phyloP scores from a whole-genome alignment of 108 stramenopile species.

The Fistulifera pelliculosa region DNA sequence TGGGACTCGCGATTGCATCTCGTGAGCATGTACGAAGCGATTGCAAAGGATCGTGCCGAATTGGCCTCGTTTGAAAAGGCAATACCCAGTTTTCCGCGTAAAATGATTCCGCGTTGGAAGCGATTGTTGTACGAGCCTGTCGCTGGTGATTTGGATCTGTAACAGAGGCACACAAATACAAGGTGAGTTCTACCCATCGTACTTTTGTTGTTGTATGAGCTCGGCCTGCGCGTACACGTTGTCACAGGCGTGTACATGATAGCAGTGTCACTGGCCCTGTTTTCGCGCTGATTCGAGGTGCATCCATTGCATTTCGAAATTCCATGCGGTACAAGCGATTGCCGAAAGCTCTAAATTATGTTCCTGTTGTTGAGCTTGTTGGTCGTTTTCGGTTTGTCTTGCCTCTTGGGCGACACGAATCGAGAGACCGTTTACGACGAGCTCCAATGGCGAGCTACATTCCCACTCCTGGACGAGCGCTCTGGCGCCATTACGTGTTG shows the following conservation, averaged over 20 bases:
- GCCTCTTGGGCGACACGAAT: no score
- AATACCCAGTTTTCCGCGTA: slow-evolving; percentile 54
- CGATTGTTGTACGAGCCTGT: slow-evolving; percentile 57
- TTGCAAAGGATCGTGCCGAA: slow-evolving; percentile 28
- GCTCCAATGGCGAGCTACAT: slow-evolving; percentile 50
- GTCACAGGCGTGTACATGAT: slow-evolving; percentile 42
- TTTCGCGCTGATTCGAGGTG: slow-evolving; percentile 44
- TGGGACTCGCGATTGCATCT: slow-evolving; percentile 67
- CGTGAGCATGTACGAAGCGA: slow-evolving; percentile 74
- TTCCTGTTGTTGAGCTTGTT: slow-evolving; percentile 29
- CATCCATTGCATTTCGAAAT: slow-evolving; percentile 16
- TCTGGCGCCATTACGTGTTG: slow-evolving; percentile 64
- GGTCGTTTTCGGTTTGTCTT: background rate
- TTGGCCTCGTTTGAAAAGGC: slow-evolving; percentile 41
- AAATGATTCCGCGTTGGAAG: slow-evolving; percentile 76
- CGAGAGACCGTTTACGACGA: slow-evolving; percentile 39
- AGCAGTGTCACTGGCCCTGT: slow-evolving; percentile 53
- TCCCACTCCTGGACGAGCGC: slow-evolving; percentile 75
- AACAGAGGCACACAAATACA: background rate
- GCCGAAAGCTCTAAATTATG: slow-evolving; percentile 57
- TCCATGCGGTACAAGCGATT: slow-evolving; percentile 61
- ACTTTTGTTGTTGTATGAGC: slow-evolving; percentile 24
- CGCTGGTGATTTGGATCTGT: slow-evolving; percentile 7
- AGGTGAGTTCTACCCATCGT: background rate
- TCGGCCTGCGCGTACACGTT: slow-evolving; percentile 57